Evolutionary conservation across 169 alveolate genomes (phyloP), one percentile per base, ranked within the genome.

Genomic region (Eimeria mitis): DNA sequence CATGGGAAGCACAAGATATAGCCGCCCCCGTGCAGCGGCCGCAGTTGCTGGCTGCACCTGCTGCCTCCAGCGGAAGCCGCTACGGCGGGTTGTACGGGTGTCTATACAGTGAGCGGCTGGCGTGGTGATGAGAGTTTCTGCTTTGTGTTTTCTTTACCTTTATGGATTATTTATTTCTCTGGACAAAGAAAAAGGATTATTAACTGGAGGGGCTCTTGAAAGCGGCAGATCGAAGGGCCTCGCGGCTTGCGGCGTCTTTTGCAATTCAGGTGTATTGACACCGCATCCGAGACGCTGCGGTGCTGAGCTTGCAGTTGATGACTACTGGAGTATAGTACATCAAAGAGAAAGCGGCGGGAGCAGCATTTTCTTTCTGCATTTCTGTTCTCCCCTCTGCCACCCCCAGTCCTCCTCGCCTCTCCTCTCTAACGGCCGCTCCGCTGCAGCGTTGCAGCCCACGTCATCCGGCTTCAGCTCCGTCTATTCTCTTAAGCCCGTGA

Each of bases 401-500:
- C 63, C 1, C 44, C 61, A 61, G 23, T 44, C 65, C n/a, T 47
- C 61, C 42, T 34, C 65, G 19, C 85, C 28, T 42, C 49, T 44
- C 63, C 25, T 40, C 52, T 23, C 61, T 76, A 25, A 42, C 40
- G 63, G 65, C 79, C 42, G 21, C 40, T 28, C 40, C 49, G 79
- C 52, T 70, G 79, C 79, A 47, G 87, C 40, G n/a, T 28, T n/a
- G n/a, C n/a, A n/a, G n/a, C n/a, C n/a, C n/a, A n/a, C n/a, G n/a
- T n/a, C n/a, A n/a, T n/a, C n/a, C 44, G 25, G 63, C 63, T 76
- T 44, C 87, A 44, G 9, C 52, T 34, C 13, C 76, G 21, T 61
- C 81, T 40, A 40, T 71, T 75, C 40, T n/a, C 44, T 76, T 44
- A 76, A 47, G 40, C 42, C 87, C 61, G 87, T 76, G 87, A 76